Percentiles rank a stretch among this genome's conserved stretches.
These are phyloP conservation scores for Cutaneotrichosporon dermatis DNA, from an alignment of 1,284 basidiomycete genomes.

Conservation along the genomic window DNA sequence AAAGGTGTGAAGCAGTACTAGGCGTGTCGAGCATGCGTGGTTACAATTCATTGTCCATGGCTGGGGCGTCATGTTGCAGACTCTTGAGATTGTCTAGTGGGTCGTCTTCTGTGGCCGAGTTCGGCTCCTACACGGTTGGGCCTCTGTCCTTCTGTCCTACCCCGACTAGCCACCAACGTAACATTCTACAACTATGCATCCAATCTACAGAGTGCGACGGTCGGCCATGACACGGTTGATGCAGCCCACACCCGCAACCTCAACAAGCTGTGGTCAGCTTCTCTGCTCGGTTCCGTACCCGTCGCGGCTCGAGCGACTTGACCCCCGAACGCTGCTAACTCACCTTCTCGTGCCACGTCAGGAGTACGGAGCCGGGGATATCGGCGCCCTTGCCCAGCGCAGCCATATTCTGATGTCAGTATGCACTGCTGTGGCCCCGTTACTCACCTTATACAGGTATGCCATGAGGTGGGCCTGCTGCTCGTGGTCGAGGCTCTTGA, in stretches of 20 bases:
- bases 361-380: constrained; percentile 78
- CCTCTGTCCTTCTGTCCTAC: too few relatives aligned
- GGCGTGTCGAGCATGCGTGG: neutral
- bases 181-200: constrained; percentile 3
- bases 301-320: too few relatives aligned
- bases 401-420: too few relatives aligned
- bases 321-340: constrained; percentile 27
- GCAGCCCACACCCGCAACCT: constrained; percentile 90
- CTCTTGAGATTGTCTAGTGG: too few relatives aligned
- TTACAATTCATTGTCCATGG: neutral
- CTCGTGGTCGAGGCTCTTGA: constrained; percentile 70
- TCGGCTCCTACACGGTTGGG: too few relatives aligned
- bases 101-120: too few relatives aligned
- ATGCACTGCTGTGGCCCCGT: too few relatives aligned
- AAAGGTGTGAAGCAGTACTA: constrained; percentile 1
- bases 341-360: constrained; percentile 96
- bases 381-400: constrained; percentile 70
- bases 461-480: constrained; percentile 95
- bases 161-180: too few relatives aligned
- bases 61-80: neutral
- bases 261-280: constrained; percentile 69
- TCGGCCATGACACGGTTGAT: constrained; percentile 98
- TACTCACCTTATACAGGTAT: constrained; percentile 97
- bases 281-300: too few relatives aligned
- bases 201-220: constrained; percentile 64